A percentile compares a stretch with the other conserved stretches of the same genome.
Evolutionary conservation across 2,329 filamentous ascomycete genomes (phyloP).

Genomic region (Sordariomycetes sp.): DNA sequence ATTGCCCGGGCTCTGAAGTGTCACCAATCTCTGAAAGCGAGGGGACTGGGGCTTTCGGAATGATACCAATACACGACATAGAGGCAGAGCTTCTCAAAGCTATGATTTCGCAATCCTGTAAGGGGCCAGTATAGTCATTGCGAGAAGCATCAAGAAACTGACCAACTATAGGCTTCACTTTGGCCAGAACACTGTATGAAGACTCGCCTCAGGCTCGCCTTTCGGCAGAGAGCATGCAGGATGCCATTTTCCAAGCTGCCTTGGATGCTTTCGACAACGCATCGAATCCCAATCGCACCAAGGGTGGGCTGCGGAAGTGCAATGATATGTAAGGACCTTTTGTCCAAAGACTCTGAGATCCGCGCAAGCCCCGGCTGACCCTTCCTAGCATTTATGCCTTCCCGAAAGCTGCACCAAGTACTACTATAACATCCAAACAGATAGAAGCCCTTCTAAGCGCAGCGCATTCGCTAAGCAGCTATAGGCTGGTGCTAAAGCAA

Average conservation of each 20-base stretch:
- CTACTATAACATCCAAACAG: constrained; percentile 39
- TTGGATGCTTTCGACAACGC: constrained; percentile 72
- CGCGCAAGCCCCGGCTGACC: too few species aligned
- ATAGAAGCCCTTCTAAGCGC: constrained; percentile 59
- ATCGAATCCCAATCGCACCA: constrained; percentile 68
- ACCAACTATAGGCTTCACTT: constrained; percentile 40
- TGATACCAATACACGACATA: constrained; percentile 49
- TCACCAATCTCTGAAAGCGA: constrained; percentile 5
- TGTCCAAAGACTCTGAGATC: too few species aligned
- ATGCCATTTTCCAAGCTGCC: constrained; percentile 52
- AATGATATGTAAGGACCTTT: constrained; percentile 61
- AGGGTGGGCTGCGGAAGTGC: constrained; percentile 70
- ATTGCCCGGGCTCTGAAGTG: constrained; percentile 55
- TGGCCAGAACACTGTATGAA: constrained; percentile 56
- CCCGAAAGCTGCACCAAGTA: constrained; percentile 43
- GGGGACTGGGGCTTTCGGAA: constrained; percentile 46
- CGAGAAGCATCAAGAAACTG: constrained; percentile 2
- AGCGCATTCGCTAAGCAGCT: constrained; percentile 67
- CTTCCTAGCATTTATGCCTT: constrained; percentile 60
- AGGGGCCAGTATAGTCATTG: constrained; percentile 17
- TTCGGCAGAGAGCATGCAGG: constrained; percentile 39
- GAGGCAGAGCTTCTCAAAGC: constrained; percentile 65
- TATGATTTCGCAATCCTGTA: constrained; percentile 53
- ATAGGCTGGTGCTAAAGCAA: constrained; percentile 69
- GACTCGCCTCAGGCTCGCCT: constrained; percentile 40